These are phyloP conservation scores for Spironucleus salmonicida DNA, from an alignment of 208 protist genomes.

Conservation along the genomic window DNA sequence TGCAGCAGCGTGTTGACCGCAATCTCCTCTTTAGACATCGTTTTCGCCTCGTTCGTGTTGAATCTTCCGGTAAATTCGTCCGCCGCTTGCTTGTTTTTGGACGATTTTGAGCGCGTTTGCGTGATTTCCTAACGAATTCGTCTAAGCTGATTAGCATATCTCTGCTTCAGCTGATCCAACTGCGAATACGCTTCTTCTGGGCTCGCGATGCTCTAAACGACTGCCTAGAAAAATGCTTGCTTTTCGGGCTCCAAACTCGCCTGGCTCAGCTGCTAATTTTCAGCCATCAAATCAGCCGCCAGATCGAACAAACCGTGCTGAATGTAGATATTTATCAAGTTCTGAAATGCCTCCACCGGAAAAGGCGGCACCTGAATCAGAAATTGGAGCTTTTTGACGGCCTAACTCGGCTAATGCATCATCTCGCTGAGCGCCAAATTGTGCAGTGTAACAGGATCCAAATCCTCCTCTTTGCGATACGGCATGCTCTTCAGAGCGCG, in stretches of 20 bases:
- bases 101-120: neutral
- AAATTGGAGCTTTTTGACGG: neutral
- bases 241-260: slow-evolving; percentile 6
- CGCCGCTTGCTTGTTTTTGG: neutral
- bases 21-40: slow-evolving; percentile 16
- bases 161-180: neutral
- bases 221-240: slow-evolving; percentile 2
- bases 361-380: slow-evolving; percentile 6
- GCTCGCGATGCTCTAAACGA: neutral
- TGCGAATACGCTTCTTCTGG: slow-evolving; percentile 2
- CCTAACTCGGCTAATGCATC: neutral
- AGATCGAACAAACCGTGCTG: slow-evolving; percentile 26
- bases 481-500: slow-evolving; percentile 12
- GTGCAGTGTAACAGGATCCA: slow-evolving; percentile 22
- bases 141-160: neutral
- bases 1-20: neutral
- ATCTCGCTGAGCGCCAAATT: neutral
- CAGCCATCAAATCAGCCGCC: slow-evolving; percentile 17
- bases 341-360: slow-evolving; percentile 20
- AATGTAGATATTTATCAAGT: slow-evolving; percentile 26
- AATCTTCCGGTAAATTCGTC: neutral
- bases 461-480: neutral
- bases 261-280: neutral
- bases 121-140: slow-evolving; percentile 10
- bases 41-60: neutral